Base-by-base conservation (phyloP, 495 filamentous ascomycete genomes). In the Elasticomyces elasticus region DNA sequence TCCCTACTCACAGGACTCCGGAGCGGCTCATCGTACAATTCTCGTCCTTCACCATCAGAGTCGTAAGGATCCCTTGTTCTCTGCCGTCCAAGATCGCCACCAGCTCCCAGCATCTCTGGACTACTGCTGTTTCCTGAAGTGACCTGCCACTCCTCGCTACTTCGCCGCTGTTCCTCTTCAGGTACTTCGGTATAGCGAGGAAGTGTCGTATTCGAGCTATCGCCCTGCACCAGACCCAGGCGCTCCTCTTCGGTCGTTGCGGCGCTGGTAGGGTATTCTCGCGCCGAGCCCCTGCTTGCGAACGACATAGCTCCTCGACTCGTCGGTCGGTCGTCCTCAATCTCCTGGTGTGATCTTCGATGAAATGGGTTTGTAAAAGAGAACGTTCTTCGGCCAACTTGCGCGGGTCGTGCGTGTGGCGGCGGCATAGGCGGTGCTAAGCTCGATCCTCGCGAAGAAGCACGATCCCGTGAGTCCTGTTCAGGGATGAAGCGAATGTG, bases 181-280 rank as follows among this genome's bases (percentile, higher is more conserved):
- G n/a, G 30, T 22, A 35, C 42, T 27, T 60, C 53, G 10, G 26
- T 37, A 28, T 56, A 52, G 11, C 24, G 26, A 12, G 52, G 53
- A 15, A 52, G 42, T 19, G 50, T 54, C 7, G 26, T 13, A 11
- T 41, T 35, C 37, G 58, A 51, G 7, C n/a, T 17, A 52, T 60
- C 58, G 19, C 58, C 58, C 13, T 51, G 42, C 54, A 96, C 91
- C 0, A 98, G 77, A 0, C 92, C 92, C 19, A 95, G 64, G 30
- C 79, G 75, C 62, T 98, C 92, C 67, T 98, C 92, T 62, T 96
- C 92, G 0, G 90, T 95, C 6, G 79, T 78, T 44, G 69, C 69
- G 56, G 76, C 77, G 20, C 59, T 60, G 22, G 54, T 54, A 44
- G 61, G 50, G 63, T 60, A 52, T 30, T 68, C 56, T 61, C 66